These are phyloP conservation scores for Penicillium robsamsonii DNA, from an alignment of 495 filamentous ascomycete genomes.

Conservation along the genomic window DNA sequence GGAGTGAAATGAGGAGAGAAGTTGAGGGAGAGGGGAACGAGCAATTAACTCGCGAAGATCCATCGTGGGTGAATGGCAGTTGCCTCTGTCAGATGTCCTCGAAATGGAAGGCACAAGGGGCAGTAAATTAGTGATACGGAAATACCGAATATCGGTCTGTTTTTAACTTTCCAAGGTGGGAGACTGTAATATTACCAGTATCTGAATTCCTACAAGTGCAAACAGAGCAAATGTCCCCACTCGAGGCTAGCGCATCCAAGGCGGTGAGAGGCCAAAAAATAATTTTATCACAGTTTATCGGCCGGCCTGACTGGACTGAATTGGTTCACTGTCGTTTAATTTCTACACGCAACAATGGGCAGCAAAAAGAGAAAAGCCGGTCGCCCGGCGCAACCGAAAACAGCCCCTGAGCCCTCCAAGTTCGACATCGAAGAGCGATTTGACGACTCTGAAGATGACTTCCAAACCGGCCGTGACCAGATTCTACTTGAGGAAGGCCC, in stretches of 20 bases:
- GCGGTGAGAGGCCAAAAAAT: constrained; percentile 42
- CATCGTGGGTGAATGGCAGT: constrained; percentile 2
- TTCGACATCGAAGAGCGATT: constrained; percentile 73
- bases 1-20: constrained; percentile 21
- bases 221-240: constrained; percentile 24
- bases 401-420: constrained; percentile 39
- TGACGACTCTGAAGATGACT: constrained; percentile 90
- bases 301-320: constrained; percentile 4
- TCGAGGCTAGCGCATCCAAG: constrained; percentile 19
- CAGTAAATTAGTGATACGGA: background rate
- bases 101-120: constrained; percentile 11
- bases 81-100: constrained; percentile 11
- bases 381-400: constrained; percentile 48
- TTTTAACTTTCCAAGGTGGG: background rate
- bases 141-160: background rate
- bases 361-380: constrained; percentile 74
- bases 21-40: constrained; percentile 31
- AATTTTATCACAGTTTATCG: constrained; percentile 34
- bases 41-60: constrained; percentile 15
- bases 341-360: constrained; percentile 59
- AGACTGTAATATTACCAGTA: constrained; percentile 16
- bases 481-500: constrained; percentile 79
- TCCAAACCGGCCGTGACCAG: constrained; percentile 77
- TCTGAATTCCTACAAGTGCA: constrained; percentile 18
- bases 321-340: constrained; percentile 2